A percentile compares a stretch with the other conserved stretches of the same genome.
Evolutionary conservation across 1,139 yeast genomes (phyloP).

Genomic region (Taphrina communis): DNA sequence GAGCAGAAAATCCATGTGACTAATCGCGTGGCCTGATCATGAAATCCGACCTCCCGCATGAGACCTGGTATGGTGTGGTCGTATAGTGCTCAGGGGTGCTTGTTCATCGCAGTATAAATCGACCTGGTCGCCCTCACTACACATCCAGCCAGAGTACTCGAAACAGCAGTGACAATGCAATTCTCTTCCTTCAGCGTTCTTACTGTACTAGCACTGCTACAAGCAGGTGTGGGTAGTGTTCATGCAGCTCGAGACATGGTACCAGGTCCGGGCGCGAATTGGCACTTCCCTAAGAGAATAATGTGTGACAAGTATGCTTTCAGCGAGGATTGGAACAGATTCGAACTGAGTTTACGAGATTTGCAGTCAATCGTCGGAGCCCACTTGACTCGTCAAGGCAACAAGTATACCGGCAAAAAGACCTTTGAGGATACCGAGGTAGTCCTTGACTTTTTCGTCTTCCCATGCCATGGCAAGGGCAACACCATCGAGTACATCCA

Average conservation of each 20-base stretch:
- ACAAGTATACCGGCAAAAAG: neutral
- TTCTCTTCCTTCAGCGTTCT: neutral
- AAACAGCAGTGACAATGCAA: neutral
- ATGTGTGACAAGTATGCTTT: too few relatives aligned
- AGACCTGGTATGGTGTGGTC: too few relatives aligned
- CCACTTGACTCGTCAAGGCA: neutral
- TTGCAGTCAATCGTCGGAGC: conserved; percentile 6
- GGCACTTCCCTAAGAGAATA: neutral
- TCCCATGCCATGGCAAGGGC: neutral
- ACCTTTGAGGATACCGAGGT: neutral
- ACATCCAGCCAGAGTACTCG: neutral
- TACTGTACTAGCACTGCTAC: neutral
- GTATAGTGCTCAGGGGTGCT: too few relatives aligned
- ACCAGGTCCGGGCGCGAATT: neutral
- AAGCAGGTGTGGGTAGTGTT: neutral
- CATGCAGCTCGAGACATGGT: neutral
- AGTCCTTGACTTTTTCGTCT: neutral
- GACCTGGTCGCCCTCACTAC: too few relatives aligned
- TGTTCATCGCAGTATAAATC: too few relatives aligned
- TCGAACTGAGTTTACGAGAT: neutral
- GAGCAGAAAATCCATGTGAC: too few relatives aligned
- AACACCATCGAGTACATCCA: neutral
- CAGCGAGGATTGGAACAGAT: neutral
- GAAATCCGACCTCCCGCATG: too few relatives aligned
- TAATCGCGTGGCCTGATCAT: too few relatives aligned